Evolutionary conservation across 495 filamentous ascomycete species (phyloP).

Genomic region (Podospora australis): DNA sequence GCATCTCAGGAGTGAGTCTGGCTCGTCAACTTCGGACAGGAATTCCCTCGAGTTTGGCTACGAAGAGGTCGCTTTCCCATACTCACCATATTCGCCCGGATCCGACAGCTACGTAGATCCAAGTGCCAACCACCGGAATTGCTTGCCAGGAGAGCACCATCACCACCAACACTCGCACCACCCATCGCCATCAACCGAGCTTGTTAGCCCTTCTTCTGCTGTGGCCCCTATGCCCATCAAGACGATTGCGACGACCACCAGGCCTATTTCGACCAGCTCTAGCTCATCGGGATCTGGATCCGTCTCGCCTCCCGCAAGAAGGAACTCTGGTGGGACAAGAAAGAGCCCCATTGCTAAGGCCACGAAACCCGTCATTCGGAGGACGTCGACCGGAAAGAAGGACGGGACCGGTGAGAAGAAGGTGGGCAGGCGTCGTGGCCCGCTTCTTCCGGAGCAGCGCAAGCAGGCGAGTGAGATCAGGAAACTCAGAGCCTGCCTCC

Average conservation of each 20-base stretch:
- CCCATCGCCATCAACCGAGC: constrained; percentile 33
- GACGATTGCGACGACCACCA: constrained; percentile 46
- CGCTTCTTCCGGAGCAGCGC: constrained; percentile 84
- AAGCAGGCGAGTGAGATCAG: constrained; percentile 92
- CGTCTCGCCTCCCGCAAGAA: constrained; percentile 54
- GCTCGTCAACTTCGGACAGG: constrained; percentile 70
- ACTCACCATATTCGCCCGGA: constrained; percentile 61
- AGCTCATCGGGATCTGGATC: constrained; percentile 58
- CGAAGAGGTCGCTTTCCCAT: constrained; percentile 71
- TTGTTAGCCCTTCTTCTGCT: constrained; percentile 60
- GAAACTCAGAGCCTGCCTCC: constrained; percentile 82
- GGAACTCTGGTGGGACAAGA: constrained; percentile 56
- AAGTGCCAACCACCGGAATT: constrained; percentile 42
- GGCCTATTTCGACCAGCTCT: constrained; percentile 50
- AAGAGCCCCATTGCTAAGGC: constrained; percentile 77
- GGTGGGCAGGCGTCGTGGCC: constrained; percentile 77
- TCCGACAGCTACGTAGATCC: constrained; percentile 52
- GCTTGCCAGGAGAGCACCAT: constrained; percentile 41
- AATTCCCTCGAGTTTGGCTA: constrained; percentile 62
- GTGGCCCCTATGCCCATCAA: constrained; percentile 68
- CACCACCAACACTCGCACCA: constrained; percentile 36
- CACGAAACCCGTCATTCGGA: constrained; percentile 71
- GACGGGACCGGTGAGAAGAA: constrained; percentile 71
- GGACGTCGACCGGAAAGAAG: constrained; percentile 70
- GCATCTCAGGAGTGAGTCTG: constrained; percentile 76